Base-by-base conservation (phyloP, 306 rosid species). In the Sesbania bispinosa region DNA sequence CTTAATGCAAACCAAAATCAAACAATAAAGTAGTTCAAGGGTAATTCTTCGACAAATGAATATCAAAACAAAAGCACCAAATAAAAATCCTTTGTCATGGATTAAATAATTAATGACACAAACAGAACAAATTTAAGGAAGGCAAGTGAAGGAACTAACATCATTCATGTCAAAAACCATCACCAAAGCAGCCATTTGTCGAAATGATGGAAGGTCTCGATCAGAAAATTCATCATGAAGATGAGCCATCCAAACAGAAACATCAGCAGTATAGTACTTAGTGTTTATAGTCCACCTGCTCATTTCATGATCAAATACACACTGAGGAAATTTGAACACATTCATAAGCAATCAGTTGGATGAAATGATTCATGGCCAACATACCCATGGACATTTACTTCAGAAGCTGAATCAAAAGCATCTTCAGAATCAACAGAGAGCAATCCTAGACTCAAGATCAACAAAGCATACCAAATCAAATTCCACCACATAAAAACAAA, bases 111-210 rank as follows among this genome's bases (percentile, higher is more conserved):
- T 15, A 50, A 7, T 9, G 14, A 62, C 23, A 66, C 1, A 65
- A 53, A 66, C 11, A 43, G 27, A 72, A 74, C 53, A 71, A 61
- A 16, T 32, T 45, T 2, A 2, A 21, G 47, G 43, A 14, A 15
- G 10, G 10, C 58, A 55, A 45, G 53, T 26, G 24, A 30, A 81
- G 71, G 72, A 80, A 74, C 86, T 72, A 77, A 93, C 98, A 67
- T 88, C 96, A 68, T 52, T 85, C 87, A 89, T 76, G 83, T 93
- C 90, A 68, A 85, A 90, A 71, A 90, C 93, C 96, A 93, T 82
- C 64, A 93, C 89, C 81, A 93, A 79, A 65, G 96, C 96, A 7
- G 79, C 83, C 84, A 87, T 79, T 58, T 27, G 86, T 50, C 69
- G 59, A 77, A 80, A 85, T 30, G 52, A 41, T 6, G 96, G 87